These are phyloP conservation scores for Clathrus columnatus DNA, from an alignment of 768 basidiomycete species.

Conservation along the genomic window DNA sequence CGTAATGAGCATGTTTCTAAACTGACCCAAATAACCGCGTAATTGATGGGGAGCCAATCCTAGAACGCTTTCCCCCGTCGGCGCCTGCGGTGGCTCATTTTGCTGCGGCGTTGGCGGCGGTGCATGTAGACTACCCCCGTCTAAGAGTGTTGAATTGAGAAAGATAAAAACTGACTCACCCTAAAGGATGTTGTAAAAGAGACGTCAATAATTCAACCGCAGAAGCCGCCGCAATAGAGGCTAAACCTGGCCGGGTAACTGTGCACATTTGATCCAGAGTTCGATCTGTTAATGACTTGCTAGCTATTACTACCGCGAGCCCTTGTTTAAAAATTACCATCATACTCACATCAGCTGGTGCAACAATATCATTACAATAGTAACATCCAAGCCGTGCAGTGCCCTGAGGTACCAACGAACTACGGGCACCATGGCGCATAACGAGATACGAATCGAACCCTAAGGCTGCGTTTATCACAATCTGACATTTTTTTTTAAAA, in stretches of 20 bases:
- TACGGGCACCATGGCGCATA: constrained; percentile 85
- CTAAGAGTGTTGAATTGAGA: not conserved
- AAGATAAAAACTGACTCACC: constrained; percentile 37
- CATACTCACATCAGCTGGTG: constrained; percentile 76
- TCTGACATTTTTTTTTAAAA: constrained; percentile 32
- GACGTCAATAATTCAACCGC: constrained; percentile 91
- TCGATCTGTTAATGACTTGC: constrained; percentile 75
- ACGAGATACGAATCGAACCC: constrained; percentile 96
- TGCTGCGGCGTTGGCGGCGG: constrained; percentile 51
- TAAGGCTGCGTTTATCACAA: constrained; percentile 88
- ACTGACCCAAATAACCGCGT: constrained; percentile 82
- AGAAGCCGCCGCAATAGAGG: constrained; percentile 83
- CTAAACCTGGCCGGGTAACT: constrained; percentile 90
- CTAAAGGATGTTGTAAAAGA: constrained; percentile 79
- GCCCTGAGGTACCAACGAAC: constrained; percentile 22
- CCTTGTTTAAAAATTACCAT: not conserved
- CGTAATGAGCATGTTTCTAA: constrained; percentile 73
- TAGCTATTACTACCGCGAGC: not conserved
- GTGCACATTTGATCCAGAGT: constrained; percentile 99
- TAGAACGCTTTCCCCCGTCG: constrained; percentile 44
- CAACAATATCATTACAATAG: constrained; percentile 97
- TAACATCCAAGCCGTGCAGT: constrained; percentile 73
- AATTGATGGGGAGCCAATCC: constrained; percentile 92
- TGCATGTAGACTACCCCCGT: constrained; percentile 41
- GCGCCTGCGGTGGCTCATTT: constrained; percentile 18